These are phyloP conservation scores for Tylopilus rubrobrunneus DNA, from an alignment of 768 basidiomycete genomes.

Conservation along the genomic window DNA sequence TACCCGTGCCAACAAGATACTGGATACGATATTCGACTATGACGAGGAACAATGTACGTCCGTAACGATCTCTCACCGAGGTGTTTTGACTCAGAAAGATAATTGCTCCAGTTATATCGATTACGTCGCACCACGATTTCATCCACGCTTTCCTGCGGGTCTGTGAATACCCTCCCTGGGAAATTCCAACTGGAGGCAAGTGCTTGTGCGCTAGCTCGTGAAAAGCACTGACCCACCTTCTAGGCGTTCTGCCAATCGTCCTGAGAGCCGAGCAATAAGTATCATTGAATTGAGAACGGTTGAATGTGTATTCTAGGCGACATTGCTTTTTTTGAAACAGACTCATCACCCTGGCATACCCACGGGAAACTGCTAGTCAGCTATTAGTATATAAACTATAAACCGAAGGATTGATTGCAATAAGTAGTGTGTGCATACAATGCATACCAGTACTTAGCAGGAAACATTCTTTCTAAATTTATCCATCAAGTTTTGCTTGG, in stretches of 20 bases:
- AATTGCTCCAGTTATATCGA: constrained; percentile 49
- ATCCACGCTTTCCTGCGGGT: constrained; percentile 53
- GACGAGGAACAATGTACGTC: constrained; percentile 46
- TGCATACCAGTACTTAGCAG: neutral
- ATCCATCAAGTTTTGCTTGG: neutral
- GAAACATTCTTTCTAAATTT: neutral
- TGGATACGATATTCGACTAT: constrained; percentile 53
- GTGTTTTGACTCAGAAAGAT: neutral
- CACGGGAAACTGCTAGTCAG: too few species aligned
- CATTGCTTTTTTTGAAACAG: too few species aligned
- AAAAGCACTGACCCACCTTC: neutral
- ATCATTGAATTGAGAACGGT: too few species aligned
- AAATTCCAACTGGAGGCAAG: constrained; percentile 63
- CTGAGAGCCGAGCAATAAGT: too few species aligned
- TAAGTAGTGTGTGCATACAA: neutral
- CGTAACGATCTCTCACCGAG: neutral
- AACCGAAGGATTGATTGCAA: neutral
- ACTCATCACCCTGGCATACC: too few species aligned
- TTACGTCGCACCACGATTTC: constrained; percentile 64
- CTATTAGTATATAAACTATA: too few species aligned
- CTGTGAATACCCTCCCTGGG: constrained; percentile 42
- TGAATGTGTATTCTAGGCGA: too few species aligned
- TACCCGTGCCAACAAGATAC: constrained; percentile 43
- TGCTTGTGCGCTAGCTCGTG: neutral
- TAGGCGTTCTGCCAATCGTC: constrained; percentile 19